Conservation (phyloP, 2,329 filamentous ascomycete species). For the Raffaelea albimanens region DNA sequence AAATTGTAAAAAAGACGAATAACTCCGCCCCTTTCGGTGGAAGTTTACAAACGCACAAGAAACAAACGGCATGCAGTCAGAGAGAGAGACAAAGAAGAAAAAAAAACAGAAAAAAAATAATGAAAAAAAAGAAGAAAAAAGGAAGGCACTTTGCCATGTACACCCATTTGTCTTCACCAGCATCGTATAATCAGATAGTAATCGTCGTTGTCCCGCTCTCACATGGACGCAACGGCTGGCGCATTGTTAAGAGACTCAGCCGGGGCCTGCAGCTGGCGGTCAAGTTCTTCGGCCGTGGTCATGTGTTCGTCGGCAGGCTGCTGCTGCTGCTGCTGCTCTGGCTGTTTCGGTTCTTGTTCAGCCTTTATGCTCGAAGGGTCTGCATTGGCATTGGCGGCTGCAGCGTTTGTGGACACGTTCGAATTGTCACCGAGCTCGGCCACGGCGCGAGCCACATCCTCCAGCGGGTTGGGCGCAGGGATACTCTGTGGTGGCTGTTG, state of each 20-base stretch:
- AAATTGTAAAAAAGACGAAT: too few species aligned
- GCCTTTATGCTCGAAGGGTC: too few species aligned
- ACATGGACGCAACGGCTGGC: not conserved
- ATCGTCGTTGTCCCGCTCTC: too few species aligned
- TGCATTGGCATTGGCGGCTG: not conserved
- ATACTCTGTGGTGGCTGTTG: too few species aligned
- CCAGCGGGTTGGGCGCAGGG: conserved; percentile 32
- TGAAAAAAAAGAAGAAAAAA: not conserved
- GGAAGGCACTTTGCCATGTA: too few species aligned
- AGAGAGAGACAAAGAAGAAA: not conserved
- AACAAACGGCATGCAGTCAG: not conserved
- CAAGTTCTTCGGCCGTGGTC: conserved; percentile 42
- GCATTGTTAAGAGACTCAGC: not conserved
- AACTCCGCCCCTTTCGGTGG: too few species aligned
- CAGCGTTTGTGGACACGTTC: not conserved
- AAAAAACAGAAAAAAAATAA: not conserved
- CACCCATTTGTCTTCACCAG: too few species aligned
- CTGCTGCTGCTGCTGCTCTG: conserved; percentile 5
- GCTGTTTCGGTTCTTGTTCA: too few species aligned
- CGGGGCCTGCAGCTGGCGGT: conserved; percentile 38
- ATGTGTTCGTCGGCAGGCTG: conserved; percentile 30
- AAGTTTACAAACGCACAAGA: not conserved
- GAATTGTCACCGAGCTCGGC: conserved; percentile 15
- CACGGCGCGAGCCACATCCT: conserved; percentile 40
- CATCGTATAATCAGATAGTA: too few species aligned